Conservation (phyloP, 345 rosid genomes). For the Hibiscus tridactylites region DNA sequence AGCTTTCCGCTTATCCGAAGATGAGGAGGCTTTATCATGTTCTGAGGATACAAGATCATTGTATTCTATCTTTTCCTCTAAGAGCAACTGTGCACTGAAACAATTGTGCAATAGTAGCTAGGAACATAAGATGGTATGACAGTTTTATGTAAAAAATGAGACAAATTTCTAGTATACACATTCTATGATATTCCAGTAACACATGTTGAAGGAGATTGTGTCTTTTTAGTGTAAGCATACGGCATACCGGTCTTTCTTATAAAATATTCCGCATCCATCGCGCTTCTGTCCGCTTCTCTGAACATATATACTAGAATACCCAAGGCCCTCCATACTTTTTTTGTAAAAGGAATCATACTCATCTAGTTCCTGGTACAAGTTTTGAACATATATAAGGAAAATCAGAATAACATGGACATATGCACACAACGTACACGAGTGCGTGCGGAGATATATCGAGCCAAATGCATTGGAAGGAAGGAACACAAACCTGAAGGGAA, state of each 20-base stretch:
- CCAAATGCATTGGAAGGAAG: not conserved
- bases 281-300: conserved; percentile 81
- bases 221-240: conserved; percentile 25
- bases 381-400: conserved; percentile 6
- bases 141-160: not conserved
- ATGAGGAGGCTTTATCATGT: conserved; percentile 23
- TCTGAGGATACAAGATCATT: conserved; percentile 69
- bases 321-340: conserved; percentile 46
- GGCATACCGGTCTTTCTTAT: conserved; percentile 54
- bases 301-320: conserved; percentile 67
- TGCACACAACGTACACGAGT: not conserved
- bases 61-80: conserved; percentile 70
- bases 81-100: conserved; percentile 73
- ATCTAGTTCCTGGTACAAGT: conserved; percentile 70
- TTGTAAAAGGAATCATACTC: conserved; percentile 72
- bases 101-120: conserved; percentile 2
- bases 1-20: conserved; percentile 23
- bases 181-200: not conserved
- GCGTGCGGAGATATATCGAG: not conserved
- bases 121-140: not conserved
- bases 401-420: not conserved
- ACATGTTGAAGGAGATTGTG: not conserved
- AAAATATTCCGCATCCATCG: conserved; percentile 92
- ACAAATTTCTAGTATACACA: not conserved
- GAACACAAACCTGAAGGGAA: conserved; percentile 59